A percentile compares a stretch with the other conserved stretches of the same genome.
Evolutionary conservation across 371 early-diverging fungal genomes (phyloP).

Genomic region (Mucor piriformis): DNA sequence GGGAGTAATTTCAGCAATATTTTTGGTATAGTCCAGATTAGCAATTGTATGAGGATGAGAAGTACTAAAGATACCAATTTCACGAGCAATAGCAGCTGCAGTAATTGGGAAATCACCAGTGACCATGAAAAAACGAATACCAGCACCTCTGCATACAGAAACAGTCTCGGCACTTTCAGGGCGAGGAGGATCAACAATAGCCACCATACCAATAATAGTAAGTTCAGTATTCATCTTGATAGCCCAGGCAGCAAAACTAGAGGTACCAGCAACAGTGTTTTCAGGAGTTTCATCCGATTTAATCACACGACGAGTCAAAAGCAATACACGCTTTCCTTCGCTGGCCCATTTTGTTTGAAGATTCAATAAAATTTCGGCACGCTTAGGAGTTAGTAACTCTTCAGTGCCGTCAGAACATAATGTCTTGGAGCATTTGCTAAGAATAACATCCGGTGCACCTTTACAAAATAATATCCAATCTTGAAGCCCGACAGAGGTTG

Average conservation of each 20-base stretch:
- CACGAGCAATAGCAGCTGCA: conserved; percentile 72
- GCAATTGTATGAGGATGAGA: conserved; percentile 44
- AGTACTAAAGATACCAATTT: conserved; percentile 65
- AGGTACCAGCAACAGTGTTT: conserved; percentile 17
- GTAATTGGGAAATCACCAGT: conserved; percentile 76
- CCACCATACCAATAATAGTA: conserved; percentile 64
- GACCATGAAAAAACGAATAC: conserved; percentile 78
- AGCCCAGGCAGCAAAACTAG: conserved; percentile 35
- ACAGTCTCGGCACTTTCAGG: conserved; percentile 66
- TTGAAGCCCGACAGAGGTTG: conserved; percentile 9
- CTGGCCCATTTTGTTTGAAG: conserved; percentile 64
- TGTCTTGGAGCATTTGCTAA: conserved; percentile 51
- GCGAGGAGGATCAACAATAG: conserved; percentile 77
- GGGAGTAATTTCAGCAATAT: conserved; percentile 13
- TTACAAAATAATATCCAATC: conserved; percentile 62
- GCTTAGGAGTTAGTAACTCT: conserved; percentile 46
- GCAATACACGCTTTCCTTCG: conserved; percentile 70
- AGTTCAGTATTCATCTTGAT: conserved; percentile 37
- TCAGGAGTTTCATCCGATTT: conserved; percentile 25
- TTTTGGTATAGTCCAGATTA: conserved; percentile 29
- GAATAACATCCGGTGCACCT: conserved; percentile 80
- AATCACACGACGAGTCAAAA: conserved; percentile 53
- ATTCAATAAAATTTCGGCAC: conserved; percentile 29
- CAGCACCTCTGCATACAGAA: conserved; percentile 60
- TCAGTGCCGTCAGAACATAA: conserved; percentile 46